Conservation (phyloP, 306 rosid species). For the Cicer chorassanicum region DNA sequence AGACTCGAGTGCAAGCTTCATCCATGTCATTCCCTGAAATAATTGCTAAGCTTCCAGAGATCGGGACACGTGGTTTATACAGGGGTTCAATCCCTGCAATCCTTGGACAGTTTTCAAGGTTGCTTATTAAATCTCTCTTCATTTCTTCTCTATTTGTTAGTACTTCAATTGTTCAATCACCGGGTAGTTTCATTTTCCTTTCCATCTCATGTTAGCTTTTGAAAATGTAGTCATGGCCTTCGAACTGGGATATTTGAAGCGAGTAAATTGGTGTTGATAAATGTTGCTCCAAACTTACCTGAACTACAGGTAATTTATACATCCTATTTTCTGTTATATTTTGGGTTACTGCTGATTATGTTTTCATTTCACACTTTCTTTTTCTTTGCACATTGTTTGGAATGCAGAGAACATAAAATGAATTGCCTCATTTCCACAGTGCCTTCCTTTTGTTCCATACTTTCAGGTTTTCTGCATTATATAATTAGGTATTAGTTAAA, state of each 20-base stretch:
- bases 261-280: conserved; percentile 79
- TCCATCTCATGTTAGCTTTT: conserved; percentile 50
- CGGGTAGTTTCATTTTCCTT: conserved; percentile 19
- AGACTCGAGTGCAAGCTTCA: conserved; percentile 99
- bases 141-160: conserved; percentile 27
- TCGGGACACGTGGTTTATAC: conserved; percentile 84
- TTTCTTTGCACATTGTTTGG: conserved; percentile 36
- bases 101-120: conserved; percentile 99
- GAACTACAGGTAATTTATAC: conserved; percentile 78
- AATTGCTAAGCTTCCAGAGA: conserved; percentile 93
- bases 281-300: conserved; percentile 89
- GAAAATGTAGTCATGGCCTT: conserved; percentile 84
- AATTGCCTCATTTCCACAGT: conserved; percentile 29
- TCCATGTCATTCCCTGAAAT: conserved; percentile 86
- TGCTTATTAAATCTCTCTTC: conserved; percentile 39
- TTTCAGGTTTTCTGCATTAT: conserved; percentile 23
- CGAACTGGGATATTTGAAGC: conserved; percentile 99
- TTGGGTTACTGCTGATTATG: background rate
- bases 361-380: conserved; percentile 5
- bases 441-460: conserved; percentile 28
- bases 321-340: conserved; percentile 25
- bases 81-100: conserved; percentile 98
- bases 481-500: conserved; percentile 10
- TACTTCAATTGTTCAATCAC: conserved; percentile 12
- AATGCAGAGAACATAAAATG: conserved; percentile 29